Evolutionary conservation across 2,329 filamentous ascomycete species (phyloP).

Genomic region (Cladosporium velox): DNA sequence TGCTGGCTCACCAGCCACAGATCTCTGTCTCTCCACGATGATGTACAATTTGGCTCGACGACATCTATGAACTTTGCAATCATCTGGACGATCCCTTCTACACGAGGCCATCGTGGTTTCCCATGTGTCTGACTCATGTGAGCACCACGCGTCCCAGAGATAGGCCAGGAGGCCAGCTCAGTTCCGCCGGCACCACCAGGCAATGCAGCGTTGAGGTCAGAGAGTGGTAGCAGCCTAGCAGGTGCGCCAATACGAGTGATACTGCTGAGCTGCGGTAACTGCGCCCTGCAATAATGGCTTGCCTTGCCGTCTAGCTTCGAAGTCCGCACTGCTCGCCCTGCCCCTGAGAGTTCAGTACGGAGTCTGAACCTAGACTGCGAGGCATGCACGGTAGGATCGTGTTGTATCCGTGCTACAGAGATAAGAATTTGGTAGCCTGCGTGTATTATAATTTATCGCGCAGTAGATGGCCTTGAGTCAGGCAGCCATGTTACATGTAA

Average conservation of each 20-base stretch:
- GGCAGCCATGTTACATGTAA: neutral
- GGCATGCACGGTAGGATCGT: neutral
- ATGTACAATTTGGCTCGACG: neutral
- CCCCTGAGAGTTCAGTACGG: neutral
- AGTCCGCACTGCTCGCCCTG: neutral
- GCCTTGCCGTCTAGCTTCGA: neutral
- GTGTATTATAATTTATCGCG: neutral
- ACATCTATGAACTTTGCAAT: neutral
- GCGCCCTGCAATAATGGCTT: neutral
- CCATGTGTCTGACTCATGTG: neutral
- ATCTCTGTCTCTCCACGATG: neutral
- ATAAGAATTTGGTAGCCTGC: neutral
- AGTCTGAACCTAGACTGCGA: neutral
- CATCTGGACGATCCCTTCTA: neutral
- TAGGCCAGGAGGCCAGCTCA: conserved; percentile 1
- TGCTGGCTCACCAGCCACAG: neutral
- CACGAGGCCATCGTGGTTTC: neutral
- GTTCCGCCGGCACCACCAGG: neutral
- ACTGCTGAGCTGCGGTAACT: neutral
- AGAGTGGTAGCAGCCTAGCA: neutral
- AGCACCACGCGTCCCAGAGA: neutral
- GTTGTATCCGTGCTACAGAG: neutral
- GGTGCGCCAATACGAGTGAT: neutral
- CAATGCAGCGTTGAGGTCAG: neutral
- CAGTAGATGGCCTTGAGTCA: neutral